phyloP scores from a whole-genome alignment of 2,329 filamentous ascomycete species.

The Orbilia quercus region DNA sequence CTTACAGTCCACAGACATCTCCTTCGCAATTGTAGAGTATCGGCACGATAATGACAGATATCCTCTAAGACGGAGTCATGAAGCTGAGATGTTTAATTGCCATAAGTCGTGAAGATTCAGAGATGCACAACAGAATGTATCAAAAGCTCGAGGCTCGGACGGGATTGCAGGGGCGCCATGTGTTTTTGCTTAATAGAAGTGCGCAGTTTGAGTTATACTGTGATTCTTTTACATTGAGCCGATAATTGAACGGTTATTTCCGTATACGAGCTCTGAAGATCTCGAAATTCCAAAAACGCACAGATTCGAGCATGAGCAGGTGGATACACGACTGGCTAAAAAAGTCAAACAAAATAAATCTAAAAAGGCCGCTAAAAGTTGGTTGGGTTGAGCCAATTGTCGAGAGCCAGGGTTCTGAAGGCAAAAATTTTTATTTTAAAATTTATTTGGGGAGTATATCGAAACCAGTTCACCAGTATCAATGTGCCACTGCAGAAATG shows the following conservation, averaged over 20 bases:
- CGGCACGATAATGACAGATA: conserved; percentile 22
- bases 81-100: conserved; percentile 1
- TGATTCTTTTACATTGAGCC: conserved; percentile 20
- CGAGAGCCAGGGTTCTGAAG: conserved; percentile 14
- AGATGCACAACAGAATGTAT: not conserved
- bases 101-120: not conserved
- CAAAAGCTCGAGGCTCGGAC: conserved; percentile 23
- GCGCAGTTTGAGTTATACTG: not conserved
- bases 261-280: conserved; percentile 52
- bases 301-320: too few relatives aligned
- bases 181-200: conserved; percentile 6
- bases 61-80: not conserved
- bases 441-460: not conserved
- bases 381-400: not conserved
- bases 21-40: conserved; percentile 43
- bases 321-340: not conserved
- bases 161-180: conserved; percentile 15
- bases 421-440: conserved; percentile 6
- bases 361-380: not conserved
- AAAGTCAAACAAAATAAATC: conserved; percentile 1
- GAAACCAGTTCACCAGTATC: not conserved
- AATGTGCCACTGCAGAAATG: not conserved
- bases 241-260: conserved; percentile 39
- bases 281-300: conserved; percentile 24
- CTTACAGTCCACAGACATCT: conserved; percentile 34